Percentiles rank a stretch among this genome's conserved stretches.
phyloP scores from a whole-genome alignment of 169 alveolate genomes.

The Plasmodium inui region DNA sequence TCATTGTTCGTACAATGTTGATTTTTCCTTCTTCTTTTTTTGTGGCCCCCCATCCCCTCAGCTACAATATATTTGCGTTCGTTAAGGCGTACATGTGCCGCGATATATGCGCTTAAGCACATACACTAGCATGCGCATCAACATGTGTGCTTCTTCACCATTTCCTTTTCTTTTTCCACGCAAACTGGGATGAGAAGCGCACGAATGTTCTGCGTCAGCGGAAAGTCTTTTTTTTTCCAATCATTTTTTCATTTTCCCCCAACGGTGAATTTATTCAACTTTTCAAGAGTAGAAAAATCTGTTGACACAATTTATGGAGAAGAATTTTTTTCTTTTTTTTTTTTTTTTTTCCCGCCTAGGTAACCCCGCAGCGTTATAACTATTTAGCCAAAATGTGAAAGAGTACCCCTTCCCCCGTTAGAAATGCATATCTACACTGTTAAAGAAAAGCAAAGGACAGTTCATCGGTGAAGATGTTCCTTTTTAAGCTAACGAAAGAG shows the following conservation, averaged over 20 bases:
- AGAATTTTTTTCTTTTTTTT: not conserved
- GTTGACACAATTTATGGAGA: not conserved
- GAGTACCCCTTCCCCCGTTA: not conserved
- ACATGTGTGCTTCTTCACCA: not conserved
- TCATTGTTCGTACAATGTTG: not conserved
- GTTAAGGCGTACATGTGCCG: not conserved
- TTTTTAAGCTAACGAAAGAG: constrained; percentile 11
- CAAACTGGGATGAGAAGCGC: not conserved
- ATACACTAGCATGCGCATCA: not conserved
- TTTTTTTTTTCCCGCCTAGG: not conserved
- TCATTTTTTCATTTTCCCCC: not conserved
- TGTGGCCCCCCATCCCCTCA: not conserved
- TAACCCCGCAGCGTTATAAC: not conserved
- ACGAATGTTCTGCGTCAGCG: not conserved
- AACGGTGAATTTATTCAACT: not conserved
- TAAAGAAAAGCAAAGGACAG: not conserved
- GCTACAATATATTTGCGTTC: not conserved
- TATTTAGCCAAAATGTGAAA: not conserved
- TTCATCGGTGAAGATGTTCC: constrained; percentile 12
- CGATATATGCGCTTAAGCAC: not conserved
- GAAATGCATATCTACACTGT: not conserved
- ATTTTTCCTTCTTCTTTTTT: not conserved
- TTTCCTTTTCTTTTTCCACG: not conserved
- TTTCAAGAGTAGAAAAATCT: not conserved
- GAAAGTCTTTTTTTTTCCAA: not conserved